Conservation (phyloP, 116 monocot genomes). For the Phalaenopsis hybrid region DNA sequence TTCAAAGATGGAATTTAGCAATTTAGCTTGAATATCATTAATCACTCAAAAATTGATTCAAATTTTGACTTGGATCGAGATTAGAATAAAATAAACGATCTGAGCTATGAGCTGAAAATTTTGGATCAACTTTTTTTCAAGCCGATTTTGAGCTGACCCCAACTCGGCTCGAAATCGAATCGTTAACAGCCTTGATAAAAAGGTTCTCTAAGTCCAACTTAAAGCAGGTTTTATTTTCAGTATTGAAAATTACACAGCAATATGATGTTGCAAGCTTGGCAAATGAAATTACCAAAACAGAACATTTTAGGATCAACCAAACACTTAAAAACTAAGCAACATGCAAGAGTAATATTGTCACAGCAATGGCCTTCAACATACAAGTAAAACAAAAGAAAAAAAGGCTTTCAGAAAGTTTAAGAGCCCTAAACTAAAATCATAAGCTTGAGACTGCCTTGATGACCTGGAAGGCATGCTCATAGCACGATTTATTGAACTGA, state of each 20-base stretch:
- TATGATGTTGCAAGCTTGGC: background rate
- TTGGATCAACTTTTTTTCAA: too few relatives aligned
- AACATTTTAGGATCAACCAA: background rate
- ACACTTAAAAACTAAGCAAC: background rate
- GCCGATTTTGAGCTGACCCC: too few relatives aligned
- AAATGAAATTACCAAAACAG: background rate
- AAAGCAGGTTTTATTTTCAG: background rate
- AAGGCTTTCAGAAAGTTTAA: background rate
- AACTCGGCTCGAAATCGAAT: too few relatives aligned
- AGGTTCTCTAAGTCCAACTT: background rate
- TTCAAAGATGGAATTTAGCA: too few relatives aligned
- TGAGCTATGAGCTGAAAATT: too few relatives aligned
- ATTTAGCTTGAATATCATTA: too few relatives aligned
- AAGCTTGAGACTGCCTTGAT: background rate
- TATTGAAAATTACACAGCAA: background rate
- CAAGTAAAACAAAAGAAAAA: background rate
- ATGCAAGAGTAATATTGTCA: background rate
- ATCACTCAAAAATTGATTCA: too few relatives aligned
- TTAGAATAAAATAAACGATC: too few relatives aligned
- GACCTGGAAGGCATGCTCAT: background rate
- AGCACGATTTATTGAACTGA: background rate
- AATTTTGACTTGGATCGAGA: too few relatives aligned
- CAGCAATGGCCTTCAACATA: background rate
- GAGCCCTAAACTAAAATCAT: background rate
- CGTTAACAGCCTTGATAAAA: background rate